Percentiles rank a stretch among this genome's conserved stretches.
phyloP scores from a whole-genome alignment of 768 basidiomycete genomes.

The Podaxis pistillaris region DNA sequence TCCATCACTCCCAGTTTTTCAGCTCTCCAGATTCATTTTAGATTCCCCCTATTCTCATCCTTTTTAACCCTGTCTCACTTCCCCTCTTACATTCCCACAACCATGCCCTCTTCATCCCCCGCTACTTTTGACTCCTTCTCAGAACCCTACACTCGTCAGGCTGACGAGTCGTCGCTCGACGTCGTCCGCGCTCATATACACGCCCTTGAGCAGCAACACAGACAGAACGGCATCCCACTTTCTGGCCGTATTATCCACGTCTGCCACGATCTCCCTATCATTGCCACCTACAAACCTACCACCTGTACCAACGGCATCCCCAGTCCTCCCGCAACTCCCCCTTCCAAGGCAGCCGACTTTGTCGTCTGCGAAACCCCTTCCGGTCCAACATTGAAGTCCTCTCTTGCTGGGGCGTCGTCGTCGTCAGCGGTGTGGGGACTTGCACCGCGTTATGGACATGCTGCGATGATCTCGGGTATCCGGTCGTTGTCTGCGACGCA shows the following conservation, averaged over 20 bases:
- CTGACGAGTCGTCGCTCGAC: slow-evolving; percentile 65
- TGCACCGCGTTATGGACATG: slow-evolving; percentile 80
- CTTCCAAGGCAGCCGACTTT: slow-evolving; percentile 52
- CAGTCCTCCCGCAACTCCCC: slow-evolving; percentile 80
- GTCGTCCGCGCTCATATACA: slow-evolving; percentile 73
- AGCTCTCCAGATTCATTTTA: neutral
- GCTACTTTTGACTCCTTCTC: slow-evolving; percentile 70
- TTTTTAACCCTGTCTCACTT: neutral
- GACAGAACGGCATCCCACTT: slow-evolving; percentile 65
- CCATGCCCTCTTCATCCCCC: slow-evolving; percentile 1
- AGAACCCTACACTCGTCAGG: slow-evolving; percentile 64
- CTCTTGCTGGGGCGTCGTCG: slow-evolving; percentile 14
- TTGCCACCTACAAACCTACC: slow-evolving; percentile 53
- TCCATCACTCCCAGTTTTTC: slow-evolving; percentile 14
- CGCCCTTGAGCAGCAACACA: slow-evolving; percentile 71
- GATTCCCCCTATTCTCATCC: slow-evolving; percentile 4
- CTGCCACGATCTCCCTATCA: slow-evolving; percentile 85
- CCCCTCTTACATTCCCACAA: neutral
- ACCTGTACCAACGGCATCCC: slow-evolving; percentile 41
- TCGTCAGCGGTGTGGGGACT: slow-evolving; percentile 63
- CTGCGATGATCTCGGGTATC: slow-evolving; percentile 94
- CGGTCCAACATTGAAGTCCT: too few species aligned
- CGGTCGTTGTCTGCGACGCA: slow-evolving; percentile 79
- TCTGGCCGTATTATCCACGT: slow-evolving; percentile 91
- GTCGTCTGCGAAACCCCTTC: slow-evolving; percentile 13